These are phyloP conservation scores for Tylopilus microsporus DNA, from an alignment of 1,284 basidiomycete species.

Conservation along the genomic window DNA sequence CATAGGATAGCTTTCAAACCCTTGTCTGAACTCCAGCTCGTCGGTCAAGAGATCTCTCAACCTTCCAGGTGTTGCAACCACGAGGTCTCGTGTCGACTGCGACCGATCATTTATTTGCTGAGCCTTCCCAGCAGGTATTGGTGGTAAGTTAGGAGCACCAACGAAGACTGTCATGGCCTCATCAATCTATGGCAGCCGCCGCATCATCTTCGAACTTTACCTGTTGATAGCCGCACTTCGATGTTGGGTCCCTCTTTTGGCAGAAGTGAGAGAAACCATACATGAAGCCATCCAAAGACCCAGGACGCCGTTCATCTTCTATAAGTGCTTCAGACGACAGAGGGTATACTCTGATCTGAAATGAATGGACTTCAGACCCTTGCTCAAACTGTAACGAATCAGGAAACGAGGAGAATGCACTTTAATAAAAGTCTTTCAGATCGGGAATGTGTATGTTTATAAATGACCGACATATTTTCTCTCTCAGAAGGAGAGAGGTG, in stretches of 20 bases:
- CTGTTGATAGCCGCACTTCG: slow-evolving; percentile 84
- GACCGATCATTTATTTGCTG: too few species aligned
- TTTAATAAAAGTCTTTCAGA: slow-evolving; percentile 32
- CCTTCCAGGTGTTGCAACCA: too few species aligned
- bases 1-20: too few species aligned
- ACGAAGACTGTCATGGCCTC: slow-evolving; percentile 57
- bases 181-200: slow-evolving; percentile 9
- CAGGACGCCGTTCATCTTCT: slow-evolving; percentile 33
- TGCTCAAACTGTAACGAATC: slow-evolving; percentile 82
- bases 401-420: slow-evolving; percentile 92
- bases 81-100: too few species aligned
- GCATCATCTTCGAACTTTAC: slow-evolving; percentile 35
- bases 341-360: slow-evolving; percentile 54
- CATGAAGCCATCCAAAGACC: slow-evolving; percentile 60
- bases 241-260: slow-evolving; percentile 63
- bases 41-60: too few species aligned
- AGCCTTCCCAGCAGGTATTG: slow-evolving; percentile 55
- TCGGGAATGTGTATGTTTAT: neutral
- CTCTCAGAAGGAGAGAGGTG: slow-evolving; percentile 60
- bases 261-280: slow-evolving; percentile 85
- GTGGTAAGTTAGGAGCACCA: slow-evolving; percentile 81
- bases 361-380: slow-evolving; percentile 69
- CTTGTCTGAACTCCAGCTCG: too few species aligned
- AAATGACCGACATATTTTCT: slow-evolving; percentile 74
- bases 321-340: slow-evolving; percentile 22